Evolutionary conservation across 768 basidiomycete species (phyloP).

Genomic region (Ramaria sp.): DNA sequence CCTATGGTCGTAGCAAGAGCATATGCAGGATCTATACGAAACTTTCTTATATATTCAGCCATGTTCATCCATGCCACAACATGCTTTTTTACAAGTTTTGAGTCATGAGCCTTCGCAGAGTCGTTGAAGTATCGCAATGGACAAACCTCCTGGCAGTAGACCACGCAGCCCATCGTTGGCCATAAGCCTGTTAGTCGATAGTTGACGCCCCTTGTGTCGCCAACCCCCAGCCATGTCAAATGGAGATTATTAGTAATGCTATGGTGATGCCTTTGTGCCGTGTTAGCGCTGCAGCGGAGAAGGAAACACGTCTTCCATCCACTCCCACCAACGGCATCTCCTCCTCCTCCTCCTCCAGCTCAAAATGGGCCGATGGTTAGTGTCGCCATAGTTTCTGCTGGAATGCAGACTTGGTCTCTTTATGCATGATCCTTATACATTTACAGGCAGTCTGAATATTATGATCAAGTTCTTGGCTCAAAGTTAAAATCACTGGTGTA

Average conservation of each 20-base stretch:
- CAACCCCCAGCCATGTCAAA: too few species aligned
- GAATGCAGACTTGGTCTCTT: neutral
- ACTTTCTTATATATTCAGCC: neutral
- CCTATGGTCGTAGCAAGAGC: neutral
- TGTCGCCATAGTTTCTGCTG: neutral
- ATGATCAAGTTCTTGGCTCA: conserved; percentile 60
- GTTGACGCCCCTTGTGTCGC: too few species aligned
- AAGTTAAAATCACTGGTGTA: conserved; percentile 77
- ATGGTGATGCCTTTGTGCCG: too few species aligned
- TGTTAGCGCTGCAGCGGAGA: too few species aligned
- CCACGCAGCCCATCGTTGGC: too few species aligned
- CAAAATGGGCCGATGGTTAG: neutral
- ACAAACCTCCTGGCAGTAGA: too few species aligned
- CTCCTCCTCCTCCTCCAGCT: neutral
- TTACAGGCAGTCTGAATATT: conserved; percentile 23
- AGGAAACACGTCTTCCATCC: too few species aligned
- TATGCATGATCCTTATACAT: neutral
- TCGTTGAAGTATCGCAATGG: too few species aligned
- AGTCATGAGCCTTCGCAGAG: too few species aligned
- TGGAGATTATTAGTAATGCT: too few species aligned
- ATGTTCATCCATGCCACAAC: conserved; percentile 7
- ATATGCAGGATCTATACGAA: conserved; percentile 3
- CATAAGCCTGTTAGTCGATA: too few species aligned
- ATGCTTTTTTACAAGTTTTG: neutral
- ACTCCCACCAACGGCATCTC: neutral